These are phyloP conservation scores for Xylaria flabelliformis DNA, from an alignment of 495 filamentous ascomycete species.

Conservation along the genomic window DNA sequence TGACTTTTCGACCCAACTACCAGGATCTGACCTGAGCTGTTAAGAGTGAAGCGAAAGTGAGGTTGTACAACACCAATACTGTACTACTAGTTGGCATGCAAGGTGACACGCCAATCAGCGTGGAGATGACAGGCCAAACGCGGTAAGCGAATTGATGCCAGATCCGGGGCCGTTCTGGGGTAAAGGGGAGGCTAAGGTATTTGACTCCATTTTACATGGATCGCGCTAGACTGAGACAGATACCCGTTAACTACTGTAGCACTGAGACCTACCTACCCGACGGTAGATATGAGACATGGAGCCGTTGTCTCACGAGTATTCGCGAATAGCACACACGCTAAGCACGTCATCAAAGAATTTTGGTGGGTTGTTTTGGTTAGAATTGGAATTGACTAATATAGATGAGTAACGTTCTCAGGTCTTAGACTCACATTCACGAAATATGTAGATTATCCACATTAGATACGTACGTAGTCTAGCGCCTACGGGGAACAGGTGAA, in stretches of 20 bases:
- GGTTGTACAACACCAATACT: conserved; percentile 1
- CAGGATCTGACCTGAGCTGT: neutral
- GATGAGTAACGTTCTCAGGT: neutral
- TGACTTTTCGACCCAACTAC: conserved; percentile 10
- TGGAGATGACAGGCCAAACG: conserved; percentile 4
- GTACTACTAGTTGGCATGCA: neutral
- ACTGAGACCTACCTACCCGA: neutral
- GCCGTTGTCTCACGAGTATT: neutral
- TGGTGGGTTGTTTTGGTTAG: neutral
- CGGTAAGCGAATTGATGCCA: conserved; percentile 13
- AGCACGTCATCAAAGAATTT: neutral
- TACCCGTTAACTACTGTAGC: too few relatives aligned
- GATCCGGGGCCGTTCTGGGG: conserved; percentile 16
- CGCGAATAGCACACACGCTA: neutral
- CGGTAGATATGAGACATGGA: neutral
- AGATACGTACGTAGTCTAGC: neutral
- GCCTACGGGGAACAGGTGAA: neutral
- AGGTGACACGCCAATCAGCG: conserved; percentile 20
- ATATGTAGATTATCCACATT: neutral
- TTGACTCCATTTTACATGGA: neutral
- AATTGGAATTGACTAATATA: neutral
- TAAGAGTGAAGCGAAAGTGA: neutral
- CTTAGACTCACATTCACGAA: neutral
- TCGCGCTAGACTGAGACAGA: neutral
- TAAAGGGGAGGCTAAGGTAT: conserved; percentile 1